phyloP scores from a whole-genome alignment of 257 asterid species.

The Cordia subcordata region DNA sequence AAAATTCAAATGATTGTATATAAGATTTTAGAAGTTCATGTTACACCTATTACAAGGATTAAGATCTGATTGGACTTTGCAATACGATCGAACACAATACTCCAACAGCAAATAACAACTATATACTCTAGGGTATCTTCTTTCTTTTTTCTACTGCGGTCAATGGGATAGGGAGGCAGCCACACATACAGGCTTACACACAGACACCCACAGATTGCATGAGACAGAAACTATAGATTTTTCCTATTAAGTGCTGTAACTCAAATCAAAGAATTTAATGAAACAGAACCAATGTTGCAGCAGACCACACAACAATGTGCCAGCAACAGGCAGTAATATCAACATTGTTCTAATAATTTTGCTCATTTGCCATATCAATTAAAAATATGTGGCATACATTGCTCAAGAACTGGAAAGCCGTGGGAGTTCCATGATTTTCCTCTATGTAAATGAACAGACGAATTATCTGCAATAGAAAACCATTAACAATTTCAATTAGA shows the following conservation, averaged over 20 bases:
- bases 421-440: conserved; percentile 70
- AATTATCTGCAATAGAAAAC: conserved; percentile 59
- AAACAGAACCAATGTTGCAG: neutral
- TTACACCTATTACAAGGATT: too few relatives aligned
- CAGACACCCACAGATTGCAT: too few relatives aligned
- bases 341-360: neutral
- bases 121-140: too few relatives aligned
- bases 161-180: too few relatives aligned
- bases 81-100: too few relatives aligned
- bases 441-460: conserved; percentile 77
- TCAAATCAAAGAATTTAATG: neutral
- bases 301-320: neutral
- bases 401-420: conserved; percentile 89
- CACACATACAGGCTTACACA: too few relatives aligned
- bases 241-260: neutral
- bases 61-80: too few relatives aligned
- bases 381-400: conserved; percentile 55
- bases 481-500: conserved; percentile 2
- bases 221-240: too few relatives aligned
- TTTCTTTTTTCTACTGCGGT: too few relatives aligned
- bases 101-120: too few relatives aligned
- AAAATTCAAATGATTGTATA: too few relatives aligned
- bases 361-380: conserved; percentile 3
- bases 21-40: too few relatives aligned
- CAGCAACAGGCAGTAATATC: neutral